These are phyloP conservation scores for Candida sithepensis DNA, from an alignment of 805 yeast species.

Conservation along the genomic window DNA sequence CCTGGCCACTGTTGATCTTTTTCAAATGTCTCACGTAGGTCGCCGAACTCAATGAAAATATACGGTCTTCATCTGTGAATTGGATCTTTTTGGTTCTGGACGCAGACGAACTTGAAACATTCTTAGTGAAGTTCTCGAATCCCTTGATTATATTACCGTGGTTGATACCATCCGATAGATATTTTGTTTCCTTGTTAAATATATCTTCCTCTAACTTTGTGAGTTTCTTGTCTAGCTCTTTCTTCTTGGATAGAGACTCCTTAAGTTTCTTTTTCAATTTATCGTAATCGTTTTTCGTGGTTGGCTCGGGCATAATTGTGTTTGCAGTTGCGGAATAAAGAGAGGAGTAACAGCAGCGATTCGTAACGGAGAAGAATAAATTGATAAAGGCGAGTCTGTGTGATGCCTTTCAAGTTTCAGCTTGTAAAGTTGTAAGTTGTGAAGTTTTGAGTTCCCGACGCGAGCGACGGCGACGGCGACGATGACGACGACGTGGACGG, in stretches of 20 bases:
- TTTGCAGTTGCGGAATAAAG: background rate
- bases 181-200: constrained; percentile 72
- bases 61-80: constrained; percentile 71
- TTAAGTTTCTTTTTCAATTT: constrained; percentile 63
- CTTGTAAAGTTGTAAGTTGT: too few species aligned
- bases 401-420: too few species aligned
- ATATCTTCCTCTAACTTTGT: constrained; percentile 70
- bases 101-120: constrained; percentile 23
- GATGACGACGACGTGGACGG: background rate
- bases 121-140: constrained; percentile 73
- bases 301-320: constrained; percentile 13
- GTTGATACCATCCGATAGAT: constrained; percentile 62
- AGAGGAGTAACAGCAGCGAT: too few species aligned
- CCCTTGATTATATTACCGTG: constrained; percentile 89
- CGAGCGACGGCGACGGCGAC: background rate
- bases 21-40: constrained; percentile 62
- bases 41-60: constrained; percentile 73
- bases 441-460: background rate
- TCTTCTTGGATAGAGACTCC: constrained; percentile 57
- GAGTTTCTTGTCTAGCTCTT: constrained; percentile 60
- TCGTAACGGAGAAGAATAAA: too few species aligned
- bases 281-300: constrained; percentile 49
- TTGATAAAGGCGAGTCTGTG: too few species aligned
- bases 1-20: constrained; percentile 36
- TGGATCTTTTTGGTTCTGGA: constrained; percentile 45